These are phyloP conservation scores for Besnoitia besnoiti DNA, from an alignment of 169 alveolate genomes.

Conservation along the genomic window DNA sequence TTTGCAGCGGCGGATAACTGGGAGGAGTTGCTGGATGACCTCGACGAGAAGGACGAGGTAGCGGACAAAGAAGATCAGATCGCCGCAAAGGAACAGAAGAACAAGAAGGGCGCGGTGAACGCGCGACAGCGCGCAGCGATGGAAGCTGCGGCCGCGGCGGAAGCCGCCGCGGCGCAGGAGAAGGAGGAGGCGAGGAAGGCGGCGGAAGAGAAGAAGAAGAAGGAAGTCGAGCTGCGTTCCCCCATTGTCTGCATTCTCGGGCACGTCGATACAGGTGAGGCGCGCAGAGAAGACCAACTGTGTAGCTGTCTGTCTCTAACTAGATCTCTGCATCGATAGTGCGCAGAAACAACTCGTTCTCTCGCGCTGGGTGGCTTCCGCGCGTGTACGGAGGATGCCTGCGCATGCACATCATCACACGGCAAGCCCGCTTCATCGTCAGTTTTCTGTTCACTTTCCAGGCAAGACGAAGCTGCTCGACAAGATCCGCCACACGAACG, in stretches of 20 bases:
- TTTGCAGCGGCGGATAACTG: conserved; percentile 19
- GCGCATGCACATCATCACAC: no score
- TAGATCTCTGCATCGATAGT: no score
- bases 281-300: no score
- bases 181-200: conserved; percentile 60
- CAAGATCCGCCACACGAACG: conserved; percentile 98
- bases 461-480: conserved; percentile 98
- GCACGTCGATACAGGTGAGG: conserved; percentile 98
- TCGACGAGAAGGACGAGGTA: conserved; percentile 24
- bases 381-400: no score
- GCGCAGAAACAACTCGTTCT: no score
- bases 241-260: conserved; percentile 98
- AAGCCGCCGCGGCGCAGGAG: conserved; percentile 80
- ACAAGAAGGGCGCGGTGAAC: background rate
- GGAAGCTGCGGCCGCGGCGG: conserved; percentile 32
- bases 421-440: no score
- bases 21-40: conserved; percentile 1
- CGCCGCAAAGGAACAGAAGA: conserved; percentile 30
- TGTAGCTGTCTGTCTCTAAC: background rate
- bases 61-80: background rate
- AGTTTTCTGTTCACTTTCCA: background rate
- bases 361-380: no score
- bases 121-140: conserved; percentile 51
- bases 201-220: conserved; percentile 40
- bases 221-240: conserved; percentile 84